Evolutionary conservation across 139 green algal genomes (phyloP).

Genomic region (Pleodorina starrii): DNA sequence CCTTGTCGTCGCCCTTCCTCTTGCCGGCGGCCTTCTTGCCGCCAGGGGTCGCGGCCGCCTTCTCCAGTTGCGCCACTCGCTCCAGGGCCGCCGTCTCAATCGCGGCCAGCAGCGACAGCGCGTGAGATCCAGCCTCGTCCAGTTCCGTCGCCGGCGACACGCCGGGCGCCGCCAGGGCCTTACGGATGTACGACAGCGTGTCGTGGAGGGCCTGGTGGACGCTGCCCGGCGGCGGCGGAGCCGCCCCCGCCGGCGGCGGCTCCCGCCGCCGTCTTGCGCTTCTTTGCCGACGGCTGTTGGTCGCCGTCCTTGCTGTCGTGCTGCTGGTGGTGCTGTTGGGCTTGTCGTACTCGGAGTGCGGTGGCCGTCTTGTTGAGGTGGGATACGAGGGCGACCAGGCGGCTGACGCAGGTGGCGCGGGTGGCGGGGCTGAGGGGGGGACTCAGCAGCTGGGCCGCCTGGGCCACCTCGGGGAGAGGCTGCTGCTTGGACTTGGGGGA

Average conservation of each 20-base stretch:
- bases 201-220: slow-evolving; percentile 25
- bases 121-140: not conserved
- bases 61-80: not conserved
- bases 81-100: slow-evolving; percentile 14
- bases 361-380: slow-evolving; percentile 33
- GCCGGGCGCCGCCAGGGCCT: not conserved
- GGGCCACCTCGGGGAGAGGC: not conserved
- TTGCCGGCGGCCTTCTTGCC: not conserved
- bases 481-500: slow-evolving; percentile 3
- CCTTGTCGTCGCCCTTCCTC: not conserved
- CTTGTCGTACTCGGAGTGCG: slow-evolving; percentile 1
- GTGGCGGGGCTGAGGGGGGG: slow-evolving; percentile 4
- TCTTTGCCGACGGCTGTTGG: slow-evolving; percentile 8
- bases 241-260: slow-evolving; percentile 12
- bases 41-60: not conserved
- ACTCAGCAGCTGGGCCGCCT: not conserved
- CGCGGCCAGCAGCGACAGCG: slow-evolving; percentile 17
- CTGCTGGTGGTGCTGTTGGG: slow-evolving; percentile 21
- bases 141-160: not conserved
- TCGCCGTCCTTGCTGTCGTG: not conserved
- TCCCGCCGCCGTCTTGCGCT: slow-evolving; percentile 20
- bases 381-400: slow-evolving; percentile 64
- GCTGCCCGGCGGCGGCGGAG: not conserved
- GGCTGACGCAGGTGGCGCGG: slow-evolving; percentile 64
- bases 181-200: slow-evolving; percentile 30